Percentiles rank a stretch among this genome's conserved stretches.
These are phyloP conservation scores for Cercospora zeae-maydis DNA, from an alignment of 2,329 filamentous ascomycete species.

Conservation along the genomic window DNA sequence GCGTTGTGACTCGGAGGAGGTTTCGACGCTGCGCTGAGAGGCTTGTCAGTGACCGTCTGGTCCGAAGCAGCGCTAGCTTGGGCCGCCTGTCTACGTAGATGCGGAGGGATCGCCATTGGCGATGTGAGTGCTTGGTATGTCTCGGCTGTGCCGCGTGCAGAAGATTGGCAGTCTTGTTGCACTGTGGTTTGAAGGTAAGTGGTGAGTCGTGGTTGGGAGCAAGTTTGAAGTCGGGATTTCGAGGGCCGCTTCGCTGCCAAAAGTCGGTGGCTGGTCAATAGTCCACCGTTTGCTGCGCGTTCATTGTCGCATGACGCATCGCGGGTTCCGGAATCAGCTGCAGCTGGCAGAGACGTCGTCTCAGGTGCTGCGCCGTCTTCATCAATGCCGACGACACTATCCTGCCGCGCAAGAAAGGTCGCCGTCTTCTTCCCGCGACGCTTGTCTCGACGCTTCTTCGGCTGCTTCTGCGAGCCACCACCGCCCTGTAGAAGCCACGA, in stretches of 20 bases:
- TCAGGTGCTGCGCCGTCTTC: background rate
- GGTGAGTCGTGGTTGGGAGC: background rate
- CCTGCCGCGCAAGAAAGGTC: slow-evolving; percentile 11
- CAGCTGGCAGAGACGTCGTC: background rate
- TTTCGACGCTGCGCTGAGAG: background rate
- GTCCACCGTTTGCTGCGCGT: background rate
- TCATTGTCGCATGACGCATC: background rate
- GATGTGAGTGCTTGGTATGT: background rate
- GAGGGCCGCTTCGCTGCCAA: background rate
- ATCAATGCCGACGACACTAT: slow-evolving; percentile 11
- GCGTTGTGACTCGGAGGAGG: background rate
- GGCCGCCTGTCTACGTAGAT: slow-evolving; percentile 8
- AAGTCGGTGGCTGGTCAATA: slow-evolving; percentile 8
- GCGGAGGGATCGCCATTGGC: slow-evolving; percentile 12
- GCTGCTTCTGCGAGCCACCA: background rate
- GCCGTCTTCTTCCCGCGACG: background rate
- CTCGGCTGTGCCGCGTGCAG: background rate
- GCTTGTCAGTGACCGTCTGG: background rate
- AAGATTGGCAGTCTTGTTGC: background rate
- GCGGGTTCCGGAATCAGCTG: background rate
- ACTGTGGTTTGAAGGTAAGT: background rate
- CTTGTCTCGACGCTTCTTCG: background rate
- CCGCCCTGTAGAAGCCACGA: slow-evolving; percentile 11
- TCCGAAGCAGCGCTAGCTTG: background rate
- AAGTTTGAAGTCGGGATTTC: background rate